A percentile compares a stretch with the other conserved stretches of the same genome.
Evolutionary conservation across 1,284 basidiomycete species (phyloP).

Genomic region (Amylostereum areolatum): DNA sequence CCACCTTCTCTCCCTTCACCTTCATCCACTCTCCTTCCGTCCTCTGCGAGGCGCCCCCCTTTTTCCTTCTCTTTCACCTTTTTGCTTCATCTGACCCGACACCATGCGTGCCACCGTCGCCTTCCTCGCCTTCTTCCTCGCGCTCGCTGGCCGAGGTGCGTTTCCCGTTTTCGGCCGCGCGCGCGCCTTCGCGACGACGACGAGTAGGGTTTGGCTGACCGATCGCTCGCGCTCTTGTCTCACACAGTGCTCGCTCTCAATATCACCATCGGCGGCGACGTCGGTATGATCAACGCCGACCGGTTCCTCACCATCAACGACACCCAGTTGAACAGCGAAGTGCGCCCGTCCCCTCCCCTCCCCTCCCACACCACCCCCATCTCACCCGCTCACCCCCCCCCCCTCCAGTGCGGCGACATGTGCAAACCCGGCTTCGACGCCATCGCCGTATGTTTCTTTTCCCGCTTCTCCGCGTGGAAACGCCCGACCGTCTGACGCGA

Average conservation of each 20-base stretch:
- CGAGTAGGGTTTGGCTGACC: not conserved
- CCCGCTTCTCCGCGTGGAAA: not conserved
- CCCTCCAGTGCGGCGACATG: conserved; percentile 34
- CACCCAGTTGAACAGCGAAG: conserved; percentile 29
- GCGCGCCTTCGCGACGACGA: not conserved
- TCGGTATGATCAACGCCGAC: conserved; percentile 31
- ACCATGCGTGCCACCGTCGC: conserved; percentile 23
- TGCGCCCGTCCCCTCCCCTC: conserved; percentile 22
- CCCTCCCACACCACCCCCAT: not conserved
- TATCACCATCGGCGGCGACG: conserved; percentile 35
- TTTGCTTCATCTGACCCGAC: conserved; percentile 3
- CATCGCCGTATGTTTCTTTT: conserved; percentile 30
- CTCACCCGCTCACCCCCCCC: too few species aligned
- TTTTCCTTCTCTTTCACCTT: conserved; percentile 5
- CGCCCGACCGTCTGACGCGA: not conserved
- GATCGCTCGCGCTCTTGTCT: not conserved
- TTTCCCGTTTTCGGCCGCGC: not conserved
- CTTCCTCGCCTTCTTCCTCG: conserved; percentile 23
- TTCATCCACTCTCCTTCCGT: not conserved
- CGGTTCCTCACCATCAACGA: conserved; percentile 42
- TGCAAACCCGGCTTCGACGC: conserved; percentile 31
- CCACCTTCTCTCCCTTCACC: not conserved
- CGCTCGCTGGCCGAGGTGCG: conserved; percentile 52
- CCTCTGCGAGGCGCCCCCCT: conserved; percentile 13
- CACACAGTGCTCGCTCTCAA: conserved; percentile 40